Evolutionary conservation across 2,329 filamentous ascomycete species (phyloP).

Genomic region (Alternaria sp.): DNA sequence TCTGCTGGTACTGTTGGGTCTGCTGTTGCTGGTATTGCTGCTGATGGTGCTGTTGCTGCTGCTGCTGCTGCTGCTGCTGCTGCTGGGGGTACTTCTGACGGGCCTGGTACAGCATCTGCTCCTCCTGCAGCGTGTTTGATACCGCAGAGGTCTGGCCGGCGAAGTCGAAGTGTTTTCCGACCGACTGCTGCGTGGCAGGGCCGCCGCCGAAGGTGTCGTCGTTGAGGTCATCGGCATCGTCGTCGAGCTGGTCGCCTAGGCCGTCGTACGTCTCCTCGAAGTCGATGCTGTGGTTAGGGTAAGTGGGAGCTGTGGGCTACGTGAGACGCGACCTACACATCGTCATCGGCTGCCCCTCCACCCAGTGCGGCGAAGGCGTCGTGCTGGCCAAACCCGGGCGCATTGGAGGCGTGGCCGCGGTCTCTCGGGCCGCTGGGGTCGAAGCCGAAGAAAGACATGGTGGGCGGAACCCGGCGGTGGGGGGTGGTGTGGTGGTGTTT

Average conservation of each 20-base stretch:
- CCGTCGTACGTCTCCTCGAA: constrained; percentile 99
- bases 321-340: constrained; percentile 56
- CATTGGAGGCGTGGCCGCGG: constrained; percentile 68
- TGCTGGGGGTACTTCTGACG: constrained; percentile 64
- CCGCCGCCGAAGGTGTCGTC: constrained; percentile 83
- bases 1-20: constrained; percentile 36
- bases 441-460: constrained; percentile 93
- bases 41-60: constrained; percentile 13
- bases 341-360: constrained; percentile 62
- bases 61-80: constrained; percentile 25
- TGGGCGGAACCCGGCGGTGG: constrained; percentile 19
- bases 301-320: constrained; percentile 47
- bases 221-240: constrained; percentile 93
- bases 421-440: constrained; percentile 71
- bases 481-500: constrained; percentile 5
- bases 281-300: constrained; percentile 68
- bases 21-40: constrained; percentile 33
- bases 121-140: constrained; percentile 83
- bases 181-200: constrained; percentile 57
- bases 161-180: constrained; percentile 97
- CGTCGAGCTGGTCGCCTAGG: constrained; percentile 86
- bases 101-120: constrained; percentile 82
- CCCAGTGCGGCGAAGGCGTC: constrained; percentile 90
- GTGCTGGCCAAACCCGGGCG: constrained; percentile 82
- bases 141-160: constrained; percentile 91